Percentiles rank a stretch among this genome's conserved stretches.
Conservation (phyloP, 225 moss, liverwort and hornwort species). For the Climacium dendroides region DNA sequence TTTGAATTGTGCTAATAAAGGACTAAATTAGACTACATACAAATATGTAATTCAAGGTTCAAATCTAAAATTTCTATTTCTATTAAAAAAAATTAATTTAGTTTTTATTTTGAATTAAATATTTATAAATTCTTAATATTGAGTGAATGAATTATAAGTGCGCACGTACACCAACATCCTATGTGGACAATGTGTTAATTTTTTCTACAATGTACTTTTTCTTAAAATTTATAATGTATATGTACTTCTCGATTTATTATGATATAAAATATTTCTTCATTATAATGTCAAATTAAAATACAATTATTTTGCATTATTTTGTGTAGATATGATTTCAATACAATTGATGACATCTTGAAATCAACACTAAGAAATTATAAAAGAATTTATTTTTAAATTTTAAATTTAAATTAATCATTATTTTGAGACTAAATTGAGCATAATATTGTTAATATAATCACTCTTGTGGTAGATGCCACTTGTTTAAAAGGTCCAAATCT, state of each 20-base stretch:
- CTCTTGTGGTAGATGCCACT: no score
- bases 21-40: background rate
- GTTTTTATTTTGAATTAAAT: background rate
- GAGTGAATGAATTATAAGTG: background rate
- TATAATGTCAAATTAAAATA: background rate
- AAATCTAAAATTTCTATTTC: no score
- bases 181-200: background rate
- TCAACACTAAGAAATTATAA: background rate
- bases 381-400: background rate
- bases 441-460: no score
- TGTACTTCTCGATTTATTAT: background rate
- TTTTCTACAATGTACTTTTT: background rate
- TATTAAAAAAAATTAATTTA: background rate
- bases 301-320: background rate
- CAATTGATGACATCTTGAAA: background rate
- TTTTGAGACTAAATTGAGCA: no score
- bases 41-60: background rate
- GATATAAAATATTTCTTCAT: background rate
- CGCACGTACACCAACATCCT: background rate
- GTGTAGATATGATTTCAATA: background rate
- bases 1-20: background rate
- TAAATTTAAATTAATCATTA: background rate
- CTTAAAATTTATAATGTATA: background rate
- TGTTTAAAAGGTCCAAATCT: no score
- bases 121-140: background rate